A percentile compares a stretch with the other conserved stretches of the same genome.
These are phyloP conservation scores for Microdochium paspali DNA, from an alignment of 2,329 filamentous ascomycete genomes.

Conservation along the genomic window DNA sequence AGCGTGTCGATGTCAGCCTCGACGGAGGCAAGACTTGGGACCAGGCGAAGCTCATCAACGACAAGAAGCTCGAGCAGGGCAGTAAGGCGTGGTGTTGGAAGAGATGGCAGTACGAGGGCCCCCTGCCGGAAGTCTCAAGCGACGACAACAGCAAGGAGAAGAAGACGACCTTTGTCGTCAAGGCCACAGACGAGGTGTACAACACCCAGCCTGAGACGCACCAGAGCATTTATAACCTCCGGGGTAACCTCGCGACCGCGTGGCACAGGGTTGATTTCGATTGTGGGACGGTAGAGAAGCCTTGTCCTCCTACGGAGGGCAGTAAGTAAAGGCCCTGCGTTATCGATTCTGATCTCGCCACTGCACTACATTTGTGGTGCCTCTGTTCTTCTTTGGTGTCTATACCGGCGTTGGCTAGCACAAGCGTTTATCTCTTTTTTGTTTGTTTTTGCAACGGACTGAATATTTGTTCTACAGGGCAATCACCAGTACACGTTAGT, in stretches of 20 bases:
- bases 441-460: too few relatives aligned
- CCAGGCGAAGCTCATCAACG: conserved; percentile 49
- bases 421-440: too few relatives aligned
- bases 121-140: conserved; percentile 23
- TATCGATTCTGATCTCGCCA: too few relatives aligned
- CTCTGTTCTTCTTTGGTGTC: too few relatives aligned
- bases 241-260: conserved; percentile 57
- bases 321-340: too few relatives aligned
- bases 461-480: too few relatives aligned
- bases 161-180: conserved; percentile 49
- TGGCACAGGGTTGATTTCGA: conserved; percentile 48
- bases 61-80: conserved; percentile 24
- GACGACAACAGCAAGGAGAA: conserved; percentile 10
- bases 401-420: too few relatives aligned
- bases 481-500: too few relatives aligned
- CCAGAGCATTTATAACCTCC: conserved; percentile 50
- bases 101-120: conserved; percentile 48
- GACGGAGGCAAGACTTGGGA: conserved; percentile 57
- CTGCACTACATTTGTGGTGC: too few relatives aligned
- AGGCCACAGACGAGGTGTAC: conserved; percentile 57
- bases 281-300: conserved; percentile 2
- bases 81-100: conserved; percentile 54
- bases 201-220: conserved; percentile 57
- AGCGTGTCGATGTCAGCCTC: conserved; percentile 57
- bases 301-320: not conserved